Conservation (phyloP, 2,329 filamentous ascomycete species). For the Epichloe festucae region DNA sequence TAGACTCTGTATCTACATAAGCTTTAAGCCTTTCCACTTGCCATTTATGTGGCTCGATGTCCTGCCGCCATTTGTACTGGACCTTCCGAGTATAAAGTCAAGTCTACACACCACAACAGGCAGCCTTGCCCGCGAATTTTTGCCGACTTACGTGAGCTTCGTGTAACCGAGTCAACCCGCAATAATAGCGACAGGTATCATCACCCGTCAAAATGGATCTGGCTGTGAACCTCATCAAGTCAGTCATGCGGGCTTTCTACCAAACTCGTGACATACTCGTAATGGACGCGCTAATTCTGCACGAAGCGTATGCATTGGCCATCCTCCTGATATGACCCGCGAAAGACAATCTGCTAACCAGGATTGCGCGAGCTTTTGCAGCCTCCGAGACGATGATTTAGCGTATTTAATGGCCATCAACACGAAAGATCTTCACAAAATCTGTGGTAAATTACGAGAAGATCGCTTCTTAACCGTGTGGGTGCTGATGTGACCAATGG, state of each 20-base stretch:
- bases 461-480: slow-evolving; percentile 77
- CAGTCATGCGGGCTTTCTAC: slow-evolving; percentile 76
- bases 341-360: not conserved
- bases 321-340: slow-evolving; percentile 1
- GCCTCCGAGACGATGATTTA: slow-evolving; percentile 79
- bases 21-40: not conserved
- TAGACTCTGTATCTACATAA: not conserved
- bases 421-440: slow-evolving; percentile 80
- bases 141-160: not conserved
- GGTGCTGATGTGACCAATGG: slow-evolving; percentile 15
- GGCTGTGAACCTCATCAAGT: slow-evolving; percentile 70
- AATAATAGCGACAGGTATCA: not conserved
- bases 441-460: slow-evolving; percentile 73
- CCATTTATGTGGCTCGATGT: no score
- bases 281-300: slow-evolving; percentile 73
- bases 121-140: not conserved
- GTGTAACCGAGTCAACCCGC: not conserved
- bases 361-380: slow-evolving; percentile 28
- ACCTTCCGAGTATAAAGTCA: not conserved
- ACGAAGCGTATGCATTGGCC: slow-evolving; percentile 52
- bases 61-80: no score
- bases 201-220: slow-evolving; percentile 30
- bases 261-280: slow-evolving; percentile 73
- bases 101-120: not conserved
- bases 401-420: slow-evolving; percentile 80